Percentiles rank a stretch among this genome's conserved stretches.
phyloP scores from a whole-genome alignment of 2,329 filamentous ascomycete species.

The Rhexocercosporidium sp. region DNA sequence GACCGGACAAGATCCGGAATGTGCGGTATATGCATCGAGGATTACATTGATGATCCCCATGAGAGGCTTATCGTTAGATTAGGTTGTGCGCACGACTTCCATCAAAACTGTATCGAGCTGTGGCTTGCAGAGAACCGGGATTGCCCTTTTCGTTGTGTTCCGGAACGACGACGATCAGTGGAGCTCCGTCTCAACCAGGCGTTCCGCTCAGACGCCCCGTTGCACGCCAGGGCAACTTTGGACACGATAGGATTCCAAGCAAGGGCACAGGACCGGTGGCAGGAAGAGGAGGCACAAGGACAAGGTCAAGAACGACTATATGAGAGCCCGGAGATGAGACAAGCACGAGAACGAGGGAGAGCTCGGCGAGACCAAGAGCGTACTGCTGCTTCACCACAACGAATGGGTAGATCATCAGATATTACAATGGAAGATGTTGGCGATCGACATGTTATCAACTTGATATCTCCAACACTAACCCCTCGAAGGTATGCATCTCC shows the following conservation, averaged over 20 bases:
- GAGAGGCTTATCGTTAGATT: not conserved
- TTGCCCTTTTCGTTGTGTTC: not conserved
- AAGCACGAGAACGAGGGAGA: slow-evolving; percentile 1
- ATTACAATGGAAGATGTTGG: not conserved
- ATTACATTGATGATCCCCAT: not conserved
- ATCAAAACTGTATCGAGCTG: not conserved
- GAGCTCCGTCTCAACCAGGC: not conserved
- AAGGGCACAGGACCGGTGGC: not conserved
- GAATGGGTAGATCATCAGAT: not conserved
- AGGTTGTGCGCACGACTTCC: not conserved
- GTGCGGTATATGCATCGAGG: not conserved
- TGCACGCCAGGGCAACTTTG: not conserved
- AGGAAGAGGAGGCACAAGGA: not conserved
- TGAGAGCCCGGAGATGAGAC: not conserved
- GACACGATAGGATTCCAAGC: not conserved
- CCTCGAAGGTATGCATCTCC: not conserved
- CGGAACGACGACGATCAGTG: not conserved
- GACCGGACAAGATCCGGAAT: not conserved
- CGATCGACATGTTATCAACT: not conserved
- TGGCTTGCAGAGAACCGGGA: not conserved
- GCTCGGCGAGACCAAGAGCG: not conserved
- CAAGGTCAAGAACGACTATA: not conserved
- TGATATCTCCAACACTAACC: not conserved
- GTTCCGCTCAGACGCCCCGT: not conserved
- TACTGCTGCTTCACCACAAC: not conserved